Evolutionary conservation across 352 stramenopile genomes (phyloP), one percentile per base, ranked within the genome.

Genomic region (Albugo laibachii): DNA sequence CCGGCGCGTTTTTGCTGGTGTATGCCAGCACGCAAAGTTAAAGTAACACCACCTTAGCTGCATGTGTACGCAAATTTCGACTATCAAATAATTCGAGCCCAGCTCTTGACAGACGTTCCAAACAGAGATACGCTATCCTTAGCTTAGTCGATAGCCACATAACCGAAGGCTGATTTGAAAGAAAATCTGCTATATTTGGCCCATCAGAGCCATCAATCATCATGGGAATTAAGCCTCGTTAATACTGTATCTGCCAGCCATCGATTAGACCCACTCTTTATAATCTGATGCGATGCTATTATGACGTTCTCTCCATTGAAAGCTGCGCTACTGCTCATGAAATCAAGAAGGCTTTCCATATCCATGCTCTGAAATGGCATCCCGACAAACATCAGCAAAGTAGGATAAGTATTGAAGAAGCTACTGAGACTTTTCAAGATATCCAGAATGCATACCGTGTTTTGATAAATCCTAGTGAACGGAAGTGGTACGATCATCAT

Each of bases 401-500:
- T 49, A 61, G 61, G 24, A 67, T 86, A 45, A 75, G 73, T 27
- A 58, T 55, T 41, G 78, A 85, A 13, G 78, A 88, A 47, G 73
- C 78, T 12, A 92, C 78, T 16, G 48, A 72, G 52, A 61, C 68
- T 40, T 92, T 92, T 61, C 75, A 92, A 55, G 71, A 79, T 53
- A 81, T 92, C 49, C 78, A 92, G 59, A 83, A 61, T 54, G 75
- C 78, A 13, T 92, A 92, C 57, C 74, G 85, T 53, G 75, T 92
- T 54, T 68, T 92, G 27, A 87, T 71, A 43, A 74, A 92, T 56
- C 58, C 70, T 40, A 74, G 86, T 47, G 73, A 88, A 55, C 74
- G 74, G 58, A 83, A 87, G 61, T 92, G 78, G 78, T 92, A 92
- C 61, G 78, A 92, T 55, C 73, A 92, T 21, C 78, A 92, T 48